Base-by-base conservation (phyloP, 208 protist genomes). In the Acanthamoeba divionensis region DNA sequence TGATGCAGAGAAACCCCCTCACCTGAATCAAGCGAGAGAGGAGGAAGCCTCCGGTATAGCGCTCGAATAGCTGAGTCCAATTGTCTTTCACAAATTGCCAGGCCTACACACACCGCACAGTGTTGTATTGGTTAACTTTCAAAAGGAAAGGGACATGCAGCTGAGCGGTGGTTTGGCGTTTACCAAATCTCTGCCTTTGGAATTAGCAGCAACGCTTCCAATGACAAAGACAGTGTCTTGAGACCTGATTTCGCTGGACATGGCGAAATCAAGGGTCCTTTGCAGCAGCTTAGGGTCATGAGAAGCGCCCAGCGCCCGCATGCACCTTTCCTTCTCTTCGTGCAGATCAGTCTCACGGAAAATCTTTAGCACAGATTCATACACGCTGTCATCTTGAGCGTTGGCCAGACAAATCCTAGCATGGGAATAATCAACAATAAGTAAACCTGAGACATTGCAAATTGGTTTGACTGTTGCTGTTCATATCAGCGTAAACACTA, bases 81-180 rank as follows among this genome's bases (percentile, higher is more conserved):
- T 92, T 90, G 73, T 82, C 52, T 62, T 92, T 41, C 52, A 93
- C 33, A 26, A 91, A 93, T 38, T 87, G 12, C 91, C 91, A 93
- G 2, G 48, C 52, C 26, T 36, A 60, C 52, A 92, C 18, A 38
- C 54, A 15, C 41, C 62, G 44, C 36, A 29, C 18, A 60, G 24
- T 9, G 15, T 9, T 36, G 24, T 69, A 31, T 36, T 13, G 36
- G 62, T 36, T 18, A 60, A 24, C 13, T 13, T 10, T 36, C 18
- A 36, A 69, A 21, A 69, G 62, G 18, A 69, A 31, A 21, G 62
- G 62, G 9, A 21, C 13, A 69, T 10, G 24, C 13, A 69, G 24
- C 13, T 41, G 18, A 69, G n/a, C 52, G n/a, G n/a, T n/a, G n/a
- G n/a, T n/a, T n/a, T 36, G 62, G 62, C 18, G 24, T 10, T n/a